phyloP scores from a whole-genome alignment of 1,284 basidiomycete species.

The Coniophora puteana region DNA sequence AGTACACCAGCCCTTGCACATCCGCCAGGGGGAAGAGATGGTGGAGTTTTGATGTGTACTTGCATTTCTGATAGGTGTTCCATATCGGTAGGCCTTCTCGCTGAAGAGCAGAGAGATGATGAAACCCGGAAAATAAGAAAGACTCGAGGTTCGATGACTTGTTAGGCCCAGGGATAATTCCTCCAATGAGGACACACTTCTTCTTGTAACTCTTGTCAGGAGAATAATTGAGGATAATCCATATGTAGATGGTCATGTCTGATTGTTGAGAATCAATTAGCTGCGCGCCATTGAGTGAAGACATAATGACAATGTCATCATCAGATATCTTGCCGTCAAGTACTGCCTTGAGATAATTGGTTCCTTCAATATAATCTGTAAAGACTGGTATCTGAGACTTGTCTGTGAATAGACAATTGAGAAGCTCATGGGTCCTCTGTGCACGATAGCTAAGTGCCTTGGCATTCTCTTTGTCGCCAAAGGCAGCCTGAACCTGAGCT shows the following conservation, averaged over 20 bases:
- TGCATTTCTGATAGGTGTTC: conserved; percentile 9
- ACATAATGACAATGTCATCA: conserved; percentile 23
- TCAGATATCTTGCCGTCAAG: conserved; percentile 1
- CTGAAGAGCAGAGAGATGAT: conserved; percentile 7
- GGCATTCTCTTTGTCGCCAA: too few relatives aligned
- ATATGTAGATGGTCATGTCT: conserved; percentile 6
- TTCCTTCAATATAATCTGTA: not conserved
- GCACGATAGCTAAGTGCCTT: not conserved
- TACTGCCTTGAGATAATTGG: conserved; percentile 4
- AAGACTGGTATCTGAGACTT: not conserved
- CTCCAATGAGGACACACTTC: conserved; percentile 3
- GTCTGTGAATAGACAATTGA: not conserved
- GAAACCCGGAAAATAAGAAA: conserved; percentile 5
- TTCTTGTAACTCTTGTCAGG: conserved; percentile 4
- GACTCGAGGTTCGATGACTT: conserved; percentile 9
- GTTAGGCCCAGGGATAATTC: conserved; percentile 8
- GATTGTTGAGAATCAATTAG: conserved; percentile 23
- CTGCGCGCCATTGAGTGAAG: conserved; percentile 31
- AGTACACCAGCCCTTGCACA: conserved; percentile 18
- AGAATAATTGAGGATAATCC: conserved; percentile 4
- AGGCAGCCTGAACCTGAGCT: too few relatives aligned
- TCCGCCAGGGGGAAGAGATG: conserved; percentile 21
- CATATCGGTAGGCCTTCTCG: conserved; percentile 5
- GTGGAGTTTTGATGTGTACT: conserved; percentile 12
- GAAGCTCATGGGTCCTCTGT: not conserved